Evolutionary conservation across 1,139 yeast genomes (phyloP), one percentile per base, ranked within the genome.

Genomic region (Taphrina communis): DNA sequence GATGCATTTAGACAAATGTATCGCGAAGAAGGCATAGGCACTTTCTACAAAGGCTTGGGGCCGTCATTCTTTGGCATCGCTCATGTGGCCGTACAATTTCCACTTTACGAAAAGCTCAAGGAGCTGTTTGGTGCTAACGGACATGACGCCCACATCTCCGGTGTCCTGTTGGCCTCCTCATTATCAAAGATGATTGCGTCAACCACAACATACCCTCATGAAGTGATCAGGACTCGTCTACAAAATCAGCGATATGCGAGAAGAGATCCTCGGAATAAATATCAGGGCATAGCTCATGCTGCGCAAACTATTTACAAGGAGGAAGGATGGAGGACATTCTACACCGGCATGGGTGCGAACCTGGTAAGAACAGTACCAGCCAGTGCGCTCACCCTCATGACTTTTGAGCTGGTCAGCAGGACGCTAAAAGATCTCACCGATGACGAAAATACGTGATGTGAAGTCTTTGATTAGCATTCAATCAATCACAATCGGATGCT

Each of bases 71-170:
- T 94, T 74, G 99, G 99, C 0, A 82, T 94, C 55, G 82, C 90
- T 50, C 99, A 94, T 78, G 99, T 94, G 52, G 99, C 97, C 0
- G 89, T 94, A 67, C 99, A 94, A 79, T 94, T 94, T 82, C 99
- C 99, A 25, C 86, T 92, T n/a, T 94, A 94, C 77, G 99, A 94
- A 76, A 82, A 85, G 73, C 80, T 94, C 73, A 94, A 94, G 76
- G 77, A 77, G 52, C 36, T 72, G 71, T 66, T 70, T 19, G 73
- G 73, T 14, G 70, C 78, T 1, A 72, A 75, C 36, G 72, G 73
- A 44, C 73, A 74, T 9, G 77, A 73, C 36, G 65, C 75, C 25
- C 69, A 73, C 62, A 76, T 82, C 70, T 72, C 79, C 17, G 83
- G 86, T 71, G 81, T 91, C 61, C 82, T 91, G 5, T 74, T 84